Conservation (phyloP, 805 yeast genomes). For the Saccharomycodes ludwigii region DNA sequence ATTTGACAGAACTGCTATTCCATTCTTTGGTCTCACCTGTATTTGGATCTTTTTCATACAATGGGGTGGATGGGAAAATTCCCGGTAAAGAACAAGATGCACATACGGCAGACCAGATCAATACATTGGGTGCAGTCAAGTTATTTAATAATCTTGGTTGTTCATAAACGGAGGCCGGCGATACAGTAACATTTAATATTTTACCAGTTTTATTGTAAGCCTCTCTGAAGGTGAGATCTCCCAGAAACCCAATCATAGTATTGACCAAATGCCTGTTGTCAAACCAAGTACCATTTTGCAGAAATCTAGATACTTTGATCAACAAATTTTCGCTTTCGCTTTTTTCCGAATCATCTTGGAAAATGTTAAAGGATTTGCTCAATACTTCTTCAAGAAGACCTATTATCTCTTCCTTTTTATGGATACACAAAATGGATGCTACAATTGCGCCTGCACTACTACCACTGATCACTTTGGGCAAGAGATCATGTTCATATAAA, state of each 20-base stretch:
- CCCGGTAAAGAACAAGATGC: slow-evolving; percentile 94
- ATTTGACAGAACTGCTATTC: slow-evolving; percentile 66
- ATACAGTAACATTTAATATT: slow-evolving; percentile 86
- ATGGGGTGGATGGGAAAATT: slow-evolving; percentile 72
- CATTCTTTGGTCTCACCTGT: slow-evolving; percentile 71
- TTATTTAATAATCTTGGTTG: slow-evolving; percentile 77
- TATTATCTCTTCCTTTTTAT: slow-evolving; percentile 57
- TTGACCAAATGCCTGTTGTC: slow-evolving; percentile 58
- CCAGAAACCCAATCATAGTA: slow-evolving; percentile 70
- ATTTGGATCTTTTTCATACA: slow-evolving; percentile 68
- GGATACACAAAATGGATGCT: slow-evolving; percentile 78
- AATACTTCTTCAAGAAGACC: slow-evolving; percentile 38
- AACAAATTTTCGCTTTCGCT: slow-evolving; percentile 41
- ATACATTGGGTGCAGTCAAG: slow-evolving; percentile 68
- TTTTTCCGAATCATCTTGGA: slow-evolving; percentile 41
- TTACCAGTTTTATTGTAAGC: slow-evolving; percentile 91
- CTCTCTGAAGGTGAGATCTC: slow-evolving; percentile 86
- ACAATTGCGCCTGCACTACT: slow-evolving; percentile 94
- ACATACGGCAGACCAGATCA: slow-evolving; percentile 82
- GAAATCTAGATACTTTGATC: slow-evolving; percentile 41
- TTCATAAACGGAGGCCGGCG: slow-evolving; percentile 83
- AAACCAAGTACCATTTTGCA: slow-evolving; percentile 84
- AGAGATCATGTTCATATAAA: slow-evolving; percentile 54
- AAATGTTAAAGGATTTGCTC: slow-evolving; percentile 35
- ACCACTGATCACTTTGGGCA: slow-evolving; percentile 86